Evolutionary conservation across 129 eudicot species (phyloP).

Genomic region (Arctium minus): DNA sequence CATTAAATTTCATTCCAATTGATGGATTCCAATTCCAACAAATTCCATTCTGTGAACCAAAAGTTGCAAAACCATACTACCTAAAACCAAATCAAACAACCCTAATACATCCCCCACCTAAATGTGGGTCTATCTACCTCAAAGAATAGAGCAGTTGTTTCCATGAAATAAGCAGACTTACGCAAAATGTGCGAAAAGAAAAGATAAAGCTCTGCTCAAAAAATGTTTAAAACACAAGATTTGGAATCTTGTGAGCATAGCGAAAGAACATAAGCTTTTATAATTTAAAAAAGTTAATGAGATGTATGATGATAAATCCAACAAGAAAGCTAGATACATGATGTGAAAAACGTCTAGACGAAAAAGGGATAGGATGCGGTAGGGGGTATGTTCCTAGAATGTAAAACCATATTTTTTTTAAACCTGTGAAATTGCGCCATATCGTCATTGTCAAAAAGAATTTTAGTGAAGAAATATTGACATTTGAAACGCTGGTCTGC

Average conservation of each 20-base stretch:
- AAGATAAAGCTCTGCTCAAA: neutral
- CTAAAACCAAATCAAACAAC: neutral
- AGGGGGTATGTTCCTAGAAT: constrained; percentile 2
- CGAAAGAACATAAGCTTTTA: neutral
- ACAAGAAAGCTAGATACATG: neutral
- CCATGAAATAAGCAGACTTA: neutral
- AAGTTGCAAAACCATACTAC: neutral
- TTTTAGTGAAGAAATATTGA: constrained; percentile 35
- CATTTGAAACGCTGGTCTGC: constrained; percentile 20
- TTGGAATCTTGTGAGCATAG: neutral
- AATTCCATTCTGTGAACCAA: too few relatives aligned
- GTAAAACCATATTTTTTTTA: constrained; percentile 27
- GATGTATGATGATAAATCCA: neutral
- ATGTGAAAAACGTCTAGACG: neutral
- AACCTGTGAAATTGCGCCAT: constrained; percentile 41
- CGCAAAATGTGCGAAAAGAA: neutral
- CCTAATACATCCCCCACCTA: neutral
- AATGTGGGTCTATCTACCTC: neutral
- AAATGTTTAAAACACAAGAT: neutral
- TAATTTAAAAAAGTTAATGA: neutral
- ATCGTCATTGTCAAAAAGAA: constrained; percentile 30
- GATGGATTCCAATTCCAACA: too few relatives aligned
- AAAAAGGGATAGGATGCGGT: neutral
- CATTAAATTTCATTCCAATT: too few relatives aligned
- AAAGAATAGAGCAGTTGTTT: neutral